These are phyloP conservation scores for Sodiomyces alkalinus DNA, from an alignment of 2,329 filamentous ascomycete species.

Conservation along the genomic window DNA sequence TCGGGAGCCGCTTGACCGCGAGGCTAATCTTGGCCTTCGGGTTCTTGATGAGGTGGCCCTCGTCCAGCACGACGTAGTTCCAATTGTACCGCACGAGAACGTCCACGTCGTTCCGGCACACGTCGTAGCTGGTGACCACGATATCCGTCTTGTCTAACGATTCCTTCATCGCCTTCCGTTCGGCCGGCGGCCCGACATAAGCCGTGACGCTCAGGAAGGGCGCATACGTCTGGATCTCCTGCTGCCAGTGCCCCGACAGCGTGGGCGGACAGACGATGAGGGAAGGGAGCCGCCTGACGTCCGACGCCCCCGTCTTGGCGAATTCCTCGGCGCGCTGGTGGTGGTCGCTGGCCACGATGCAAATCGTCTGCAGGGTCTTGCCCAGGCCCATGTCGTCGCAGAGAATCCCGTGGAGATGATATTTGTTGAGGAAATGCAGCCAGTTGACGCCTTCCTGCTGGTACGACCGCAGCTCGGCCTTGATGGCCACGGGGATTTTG, in stretches of 20 bases:
- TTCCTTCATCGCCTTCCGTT: slow-evolving; percentile 57
- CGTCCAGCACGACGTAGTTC: slow-evolving; percentile 96
- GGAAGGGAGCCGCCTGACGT: slow-evolving; percentile 69
- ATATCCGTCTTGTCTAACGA: slow-evolving; percentile 69
- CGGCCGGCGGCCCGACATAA: slow-evolving; percentile 77
- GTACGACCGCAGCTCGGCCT: slow-evolving; percentile 89
- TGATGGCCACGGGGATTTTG: slow-evolving; percentile 87
- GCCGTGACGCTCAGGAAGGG: slow-evolving; percentile 82
- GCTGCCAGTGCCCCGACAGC: slow-evolving; percentile 94
- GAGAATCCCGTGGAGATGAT: slow-evolving; percentile 93
- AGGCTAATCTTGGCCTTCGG: slow-evolving; percentile 91
- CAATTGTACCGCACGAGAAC: slow-evolving; percentile 69
- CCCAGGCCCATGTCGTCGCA: slow-evolving; percentile 99
- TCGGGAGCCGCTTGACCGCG: slow-evolving; percentile 76
- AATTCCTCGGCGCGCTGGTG: slow-evolving; percentile 87
- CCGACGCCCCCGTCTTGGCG: slow-evolving; percentile 62
- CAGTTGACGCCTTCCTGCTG: slow-evolving; percentile 99
- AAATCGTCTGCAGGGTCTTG: slow-evolving; percentile 93
- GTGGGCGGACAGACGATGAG: slow-evolving; percentile 94
- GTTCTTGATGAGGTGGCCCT: slow-evolving; percentile 98
- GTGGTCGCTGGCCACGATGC: slow-evolving; percentile 95
- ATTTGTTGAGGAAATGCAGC: slow-evolving; percentile 95
- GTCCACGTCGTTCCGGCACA: slow-evolving; percentile 91
- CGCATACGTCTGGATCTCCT: slow-evolving; percentile 90
- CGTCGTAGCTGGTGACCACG: slow-evolving; percentile 95